Base-by-base conservation (phyloP, 2,329 filamentous ascomycete genomes). In the Aspergillus sp. region DNA sequence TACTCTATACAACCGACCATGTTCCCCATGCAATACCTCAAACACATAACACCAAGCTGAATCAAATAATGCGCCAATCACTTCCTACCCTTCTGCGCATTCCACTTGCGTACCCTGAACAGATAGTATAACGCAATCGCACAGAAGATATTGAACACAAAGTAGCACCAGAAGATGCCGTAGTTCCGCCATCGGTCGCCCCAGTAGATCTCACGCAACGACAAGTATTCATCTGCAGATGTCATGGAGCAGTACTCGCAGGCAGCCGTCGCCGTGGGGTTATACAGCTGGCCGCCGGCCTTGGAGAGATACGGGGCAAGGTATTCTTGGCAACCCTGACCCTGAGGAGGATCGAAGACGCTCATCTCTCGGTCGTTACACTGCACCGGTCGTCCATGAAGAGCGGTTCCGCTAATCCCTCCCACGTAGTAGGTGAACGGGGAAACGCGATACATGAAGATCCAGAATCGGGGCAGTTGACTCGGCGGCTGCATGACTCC, bases 361-460 rank as follows among this genome's bases (percentile, higher is more conserved):
- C 89, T 73, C 52, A 82, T 79, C 66, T 95, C 90, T 63, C 87
- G 88, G 6, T 69, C 57, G 0, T 87, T 84, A 69, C 90, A 95
- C 0, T 66, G 58, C 16, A 92, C 83, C 0, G 73, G 47, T 0
- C 82, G 83, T 61, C 88, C 85, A 26, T 87, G 86, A 2, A 95
- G 74, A 3, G 82, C 88, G 0, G 81, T 81, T 0, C 85, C 79
- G 0, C 92, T 66, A 75, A 95, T 85, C 22, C 84, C 87, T 14
- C 80, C 80, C n/a, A 92, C 82, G 90, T 0, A 90, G 22, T 48
- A 48, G 4, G 46, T 48, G 8, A 48, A 48, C 4, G 46, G 90
- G 1, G 85, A 89, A 41, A 91, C 72, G 45, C 86, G 83, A 71
- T 91, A 91, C 84, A 90, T 88, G 76, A 89, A 90, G 60, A 85